phyloP scores from a whole-genome alignment of 2,329 filamentous ascomycete species.

The Cytospora piceae region DNA sequence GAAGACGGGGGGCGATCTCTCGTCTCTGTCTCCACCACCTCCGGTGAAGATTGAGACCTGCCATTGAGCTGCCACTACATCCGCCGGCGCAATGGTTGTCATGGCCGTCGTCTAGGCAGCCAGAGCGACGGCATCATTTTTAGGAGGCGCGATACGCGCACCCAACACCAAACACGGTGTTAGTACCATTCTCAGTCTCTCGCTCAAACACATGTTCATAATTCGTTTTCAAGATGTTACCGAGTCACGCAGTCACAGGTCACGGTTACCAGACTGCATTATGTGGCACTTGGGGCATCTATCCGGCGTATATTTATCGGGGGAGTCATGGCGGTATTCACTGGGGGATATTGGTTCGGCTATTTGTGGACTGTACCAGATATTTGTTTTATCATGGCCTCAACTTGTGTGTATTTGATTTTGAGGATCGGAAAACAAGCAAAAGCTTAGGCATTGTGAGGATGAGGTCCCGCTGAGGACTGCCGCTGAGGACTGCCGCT shows the following conservation, averaged over 20 bases:
- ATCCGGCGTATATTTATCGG: conserved; percentile 6
- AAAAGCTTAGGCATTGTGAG: background rate
- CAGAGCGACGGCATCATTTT: background rate
- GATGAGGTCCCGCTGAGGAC: too few species aligned
- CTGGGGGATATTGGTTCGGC: background rate
- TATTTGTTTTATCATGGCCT: conserved; percentile 16
- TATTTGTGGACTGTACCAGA: conserved; percentile 11
- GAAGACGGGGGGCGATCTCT: background rate
- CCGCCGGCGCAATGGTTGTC: background rate
- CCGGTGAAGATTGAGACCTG: background rate
- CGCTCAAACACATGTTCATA: conserved; percentile 5
- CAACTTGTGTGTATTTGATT: conserved; percentile 7
- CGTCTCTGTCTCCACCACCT: background rate
- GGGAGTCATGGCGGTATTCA: background rate
- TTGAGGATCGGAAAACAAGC: background rate
- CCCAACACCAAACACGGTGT: background rate
- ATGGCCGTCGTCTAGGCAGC: background rate
- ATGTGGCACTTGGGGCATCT: conserved; percentile 9
- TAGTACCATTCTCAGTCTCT: background rate
- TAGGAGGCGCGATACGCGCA: conserved; percentile 1
- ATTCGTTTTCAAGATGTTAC: conserved; percentile 5
- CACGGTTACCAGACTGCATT: conserved; percentile 4
- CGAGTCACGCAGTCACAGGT: conserved; percentile 9
- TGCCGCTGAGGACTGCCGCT: too few species aligned
- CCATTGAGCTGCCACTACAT: background rate